A percentile compares a stretch with the other conserved stretches of the same genome.
phyloP scores from a whole-genome alignment of 2,329 filamentous ascomycete species.

The Colletotrichum salicis region DNA sequence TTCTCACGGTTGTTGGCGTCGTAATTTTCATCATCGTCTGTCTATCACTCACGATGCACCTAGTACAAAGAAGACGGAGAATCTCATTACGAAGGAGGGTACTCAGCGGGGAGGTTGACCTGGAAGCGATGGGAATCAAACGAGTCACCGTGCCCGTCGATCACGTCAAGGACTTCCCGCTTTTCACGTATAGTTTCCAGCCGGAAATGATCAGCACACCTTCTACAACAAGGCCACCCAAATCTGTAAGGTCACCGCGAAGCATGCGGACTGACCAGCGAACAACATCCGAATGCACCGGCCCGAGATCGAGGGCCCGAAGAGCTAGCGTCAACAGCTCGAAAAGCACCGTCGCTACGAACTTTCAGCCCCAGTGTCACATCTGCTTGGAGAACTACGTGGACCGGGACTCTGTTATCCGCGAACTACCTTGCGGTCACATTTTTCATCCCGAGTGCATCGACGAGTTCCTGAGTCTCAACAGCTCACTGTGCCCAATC shows the following conservation, averaged over 20 bases:
- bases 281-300: constrained; percentile 26
- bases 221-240: constrained; percentile 50
- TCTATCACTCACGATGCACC: constrained; percentile 80
- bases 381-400: constrained; percentile 89
- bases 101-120: constrained; percentile 80
- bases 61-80: constrained; percentile 78
- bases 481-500: constrained; percentile 88
- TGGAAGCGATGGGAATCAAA: constrained; percentile 88
- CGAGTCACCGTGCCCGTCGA: constrained; percentile 79
- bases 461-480: constrained; percentile 80
- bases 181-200: constrained; percentile 79
- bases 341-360: constrained; percentile 56
- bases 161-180: constrained; percentile 78
- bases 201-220: constrained; percentile 52
- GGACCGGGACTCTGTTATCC: constrained; percentile 75
- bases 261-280: constrained; percentile 33
- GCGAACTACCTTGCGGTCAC: constrained; percentile 88
- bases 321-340: constrained; percentile 48
- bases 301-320: constrained; percentile 46
- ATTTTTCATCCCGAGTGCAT: constrained; percentile 95
- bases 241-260: constrained; percentile 41
- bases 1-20: constrained; percentile 76
- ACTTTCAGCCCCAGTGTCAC: constrained; percentile 85
- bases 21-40: constrained; percentile 73
- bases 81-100: constrained; percentile 76